Evolutionary conservation across 257 asterid genomes (phyloP).

Genomic region (Salvia miltiorrhiza): DNA sequence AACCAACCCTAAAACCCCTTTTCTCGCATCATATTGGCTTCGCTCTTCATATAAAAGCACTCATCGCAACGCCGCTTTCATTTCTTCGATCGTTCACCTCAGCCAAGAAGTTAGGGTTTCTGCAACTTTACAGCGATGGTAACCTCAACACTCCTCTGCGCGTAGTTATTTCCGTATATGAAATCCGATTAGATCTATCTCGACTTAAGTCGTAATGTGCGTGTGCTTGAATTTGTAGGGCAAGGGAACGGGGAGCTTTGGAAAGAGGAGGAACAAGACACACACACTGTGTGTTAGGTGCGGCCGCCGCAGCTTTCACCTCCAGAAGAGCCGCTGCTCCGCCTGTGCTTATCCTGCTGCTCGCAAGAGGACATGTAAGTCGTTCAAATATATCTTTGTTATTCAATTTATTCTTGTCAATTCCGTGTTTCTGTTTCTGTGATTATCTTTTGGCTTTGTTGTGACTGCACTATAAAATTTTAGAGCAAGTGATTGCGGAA

Average conservation of each 20-base stretch:
- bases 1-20: constrained; percentile 39
- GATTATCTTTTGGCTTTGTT: background rate
- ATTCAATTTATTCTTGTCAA: background rate
- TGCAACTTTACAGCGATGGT: constrained; percentile 47
- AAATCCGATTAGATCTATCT: background rate
- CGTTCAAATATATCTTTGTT: background rate
- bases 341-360: constrained; percentile 56
- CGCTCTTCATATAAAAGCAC: constrained; percentile 8
- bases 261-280: constrained; percentile 53
- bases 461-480: background rate
- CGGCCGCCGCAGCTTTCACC: constrained; percentile 54
- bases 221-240: constrained; percentile 22
- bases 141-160: background rate
- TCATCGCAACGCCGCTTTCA: constrained; percentile 17
- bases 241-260: constrained; percentile 43
- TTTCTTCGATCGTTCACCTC: constrained; percentile 16
- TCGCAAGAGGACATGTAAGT: constrained; percentile 50
- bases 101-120: constrained; percentile 33
- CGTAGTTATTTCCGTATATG: background rate
- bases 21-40: background rate
- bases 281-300: constrained; percentile 55
- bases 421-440: background rate
- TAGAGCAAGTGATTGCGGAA: background rate
- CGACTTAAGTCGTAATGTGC: background rate
- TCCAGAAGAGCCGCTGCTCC: constrained; percentile 53